phyloP scores from a whole-genome alignment of 1,139 yeast genomes.

The Lodderomyces beijingensis region DNA sequence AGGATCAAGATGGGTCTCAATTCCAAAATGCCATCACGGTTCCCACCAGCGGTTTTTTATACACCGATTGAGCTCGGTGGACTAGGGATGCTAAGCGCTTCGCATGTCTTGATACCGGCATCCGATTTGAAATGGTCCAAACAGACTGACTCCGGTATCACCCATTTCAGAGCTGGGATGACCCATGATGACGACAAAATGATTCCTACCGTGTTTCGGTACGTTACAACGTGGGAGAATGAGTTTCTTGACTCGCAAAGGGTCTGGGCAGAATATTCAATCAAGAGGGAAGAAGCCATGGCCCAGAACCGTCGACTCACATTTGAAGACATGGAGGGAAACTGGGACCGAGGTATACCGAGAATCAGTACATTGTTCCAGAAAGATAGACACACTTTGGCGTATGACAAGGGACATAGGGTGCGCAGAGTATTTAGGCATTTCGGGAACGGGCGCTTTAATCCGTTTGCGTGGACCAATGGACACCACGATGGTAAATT shows the following conservation, averaged over 20 bases:
- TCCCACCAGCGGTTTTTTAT: slow-evolving; percentile 98
- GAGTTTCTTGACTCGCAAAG: slow-evolving; percentile 92
- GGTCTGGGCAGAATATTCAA: slow-evolving; percentile 97
- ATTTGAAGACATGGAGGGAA: slow-evolving; percentile 87
- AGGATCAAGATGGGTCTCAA: slow-evolving; percentile 92
- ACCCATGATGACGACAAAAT: slow-evolving; percentile 71
- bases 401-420: slow-evolving; percentile 93
- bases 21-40: slow-evolving; percentile 97
- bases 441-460: slow-evolving; percentile 63
- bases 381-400: slow-evolving; percentile 90
- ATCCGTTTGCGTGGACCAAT: slow-evolving; percentile 97
- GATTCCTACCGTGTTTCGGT: slow-evolving; percentile 91
- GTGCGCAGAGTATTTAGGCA: slow-evolving; percentile 76
- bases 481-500: slow-evolving; percentile 91
- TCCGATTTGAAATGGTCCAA: slow-evolving; percentile 88
- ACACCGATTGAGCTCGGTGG: slow-evolving; percentile 98
- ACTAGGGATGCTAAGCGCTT: slow-evolving; percentile 94
- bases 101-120: slow-evolving; percentile 91
- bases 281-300: slow-evolving; percentile 81
- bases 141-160: slow-evolving; percentile 92
- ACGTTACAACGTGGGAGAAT: slow-evolving; percentile 94
- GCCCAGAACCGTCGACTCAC: slow-evolving; percentile 84
- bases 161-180: slow-evolving; percentile 95
- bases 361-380: slow-evolving; percentile 93
- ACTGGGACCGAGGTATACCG: slow-evolving; percentile 97